Conservation (phyloP, 805 yeast genomes). For the Cyberlindnera samutprakarnensis region DNA sequence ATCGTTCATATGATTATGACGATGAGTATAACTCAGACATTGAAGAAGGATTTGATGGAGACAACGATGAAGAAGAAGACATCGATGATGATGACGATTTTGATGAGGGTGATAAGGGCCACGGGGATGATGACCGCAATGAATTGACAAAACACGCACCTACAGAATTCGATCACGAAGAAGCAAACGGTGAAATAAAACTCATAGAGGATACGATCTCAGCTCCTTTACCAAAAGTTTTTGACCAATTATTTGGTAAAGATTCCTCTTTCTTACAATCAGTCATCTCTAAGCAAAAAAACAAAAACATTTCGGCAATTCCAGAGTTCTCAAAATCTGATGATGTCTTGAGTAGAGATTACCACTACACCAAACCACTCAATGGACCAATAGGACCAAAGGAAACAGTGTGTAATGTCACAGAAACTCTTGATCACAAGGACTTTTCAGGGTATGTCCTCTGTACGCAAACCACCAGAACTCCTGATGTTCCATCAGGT, state of each 20-base stretch:
- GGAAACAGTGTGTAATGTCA: conserved; percentile 58
- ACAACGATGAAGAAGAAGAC: neutral
- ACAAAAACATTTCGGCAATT: conserved; percentile 47
- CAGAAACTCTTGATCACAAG: conserved; percentile 47
- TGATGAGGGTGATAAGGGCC: conserved; percentile 8
- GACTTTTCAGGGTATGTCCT: conserved; percentile 41
- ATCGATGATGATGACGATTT: conserved; percentile 6
- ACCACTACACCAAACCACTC: conserved; percentile 56
- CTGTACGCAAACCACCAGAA: conserved; percentile 50
- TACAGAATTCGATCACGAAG: conserved; percentile 36
- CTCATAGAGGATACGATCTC: conserved; percentile 44
- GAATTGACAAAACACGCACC: conserved; percentile 35
- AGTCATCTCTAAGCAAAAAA: conserved; percentile 53
- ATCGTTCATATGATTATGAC: too few relatives aligned
- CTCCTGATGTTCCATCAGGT: conserved; percentile 85
- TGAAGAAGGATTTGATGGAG: conserved; percentile 1
- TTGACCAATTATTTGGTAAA: conserved; percentile 53
- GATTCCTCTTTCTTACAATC: conserved; percentile 37
- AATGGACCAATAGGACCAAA: conserved; percentile 69
- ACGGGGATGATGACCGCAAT: conserved; percentile 7
- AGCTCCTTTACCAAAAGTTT: conserved; percentile 63
- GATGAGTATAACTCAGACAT: conserved; percentile 1
- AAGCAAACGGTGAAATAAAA: conserved; percentile 43
- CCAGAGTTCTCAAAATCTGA: conserved; percentile 30
- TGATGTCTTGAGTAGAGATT: conserved; percentile 34